Conservation (phyloP, 108 stramenopile genomes). For the Aurantiochytrium sp. region DNA sequence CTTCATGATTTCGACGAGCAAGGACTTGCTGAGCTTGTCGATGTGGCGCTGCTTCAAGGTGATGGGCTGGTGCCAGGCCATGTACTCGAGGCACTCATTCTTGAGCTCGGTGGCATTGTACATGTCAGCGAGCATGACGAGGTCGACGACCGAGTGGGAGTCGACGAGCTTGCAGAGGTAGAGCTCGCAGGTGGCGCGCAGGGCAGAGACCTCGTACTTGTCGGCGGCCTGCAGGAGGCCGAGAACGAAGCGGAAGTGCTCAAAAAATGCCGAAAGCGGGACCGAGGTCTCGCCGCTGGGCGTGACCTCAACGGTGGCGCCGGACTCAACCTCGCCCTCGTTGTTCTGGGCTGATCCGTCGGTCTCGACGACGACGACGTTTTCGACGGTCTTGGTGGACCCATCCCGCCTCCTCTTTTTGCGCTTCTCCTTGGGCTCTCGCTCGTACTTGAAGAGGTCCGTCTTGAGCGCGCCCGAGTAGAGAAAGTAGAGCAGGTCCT, state of each 20-base stretch:
- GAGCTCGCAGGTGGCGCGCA: not conserved
- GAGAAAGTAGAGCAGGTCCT: not conserved
- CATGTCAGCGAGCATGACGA: not conserved
- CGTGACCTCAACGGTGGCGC: not conserved
- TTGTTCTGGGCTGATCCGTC: not conserved
- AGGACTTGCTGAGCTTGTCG: not conserved
- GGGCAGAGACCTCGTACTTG: not conserved
- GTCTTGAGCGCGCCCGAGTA: not conserved
- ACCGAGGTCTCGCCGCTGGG: not conserved
- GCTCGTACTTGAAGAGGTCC: not conserved
- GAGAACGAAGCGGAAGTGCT: not conserved
- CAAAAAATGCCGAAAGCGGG: not conserved
- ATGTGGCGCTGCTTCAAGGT: not conserved
- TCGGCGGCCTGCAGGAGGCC: not conserved
- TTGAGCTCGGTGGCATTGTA: not conserved
- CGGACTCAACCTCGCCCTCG: not conserved
- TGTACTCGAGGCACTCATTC: not conserved
- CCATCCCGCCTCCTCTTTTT: not conserved
- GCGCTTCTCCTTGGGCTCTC: not conserved
- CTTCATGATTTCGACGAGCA: not conserved
- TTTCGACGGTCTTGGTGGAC: not conserved
- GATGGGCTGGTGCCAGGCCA: constrained; percentile 11
- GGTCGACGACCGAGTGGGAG: not conserved
- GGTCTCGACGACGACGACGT: not conserved
- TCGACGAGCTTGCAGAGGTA: constrained; percentile 3